Evolutionary conservation across 805 yeast genomes (phyloP), one percentile per base, ranked within the genome.

Genomic region (Lachancea quebecensis): DNA sequence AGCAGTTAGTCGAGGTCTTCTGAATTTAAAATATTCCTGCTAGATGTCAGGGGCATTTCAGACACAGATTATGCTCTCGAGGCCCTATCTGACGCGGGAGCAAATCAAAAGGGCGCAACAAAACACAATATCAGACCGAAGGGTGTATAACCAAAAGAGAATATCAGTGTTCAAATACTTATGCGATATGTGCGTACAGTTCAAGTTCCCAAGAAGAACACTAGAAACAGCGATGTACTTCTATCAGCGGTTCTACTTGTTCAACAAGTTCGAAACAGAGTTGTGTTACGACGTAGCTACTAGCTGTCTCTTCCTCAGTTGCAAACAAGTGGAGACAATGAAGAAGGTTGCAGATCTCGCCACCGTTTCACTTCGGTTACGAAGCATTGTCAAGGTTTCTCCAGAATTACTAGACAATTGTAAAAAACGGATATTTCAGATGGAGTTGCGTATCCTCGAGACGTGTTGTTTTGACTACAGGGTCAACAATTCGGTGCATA

Each of bases 271-370:
- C 55, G 79, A 75, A 47, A 70, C 73, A 10, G 69, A 67, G 16
- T 70, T 74, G 43, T 78, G 80, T 37, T 72, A 71, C 51, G 81
- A 82, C 37, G 75, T 85, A n/a, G 85, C 86, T 0, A 64, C 82
- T 8, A 74, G 91, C 9, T 75, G 88, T 44, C 59, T 89, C 7
- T 75, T 85, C 46, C 67, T 86, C 12, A 84, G 95, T 2, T 69
- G 82, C 36, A 87, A 89, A 61, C 79, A 81, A 51, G 95, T 86
- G 57, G 96, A 89, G 57, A 85, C 89, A 35, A 81, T 88, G 35
- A 88, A 87, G 60, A 84, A 84, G 53, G 61, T 83, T 12, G 71
- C 78, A 42, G 86, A 84, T 38, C 72, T 88, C 10, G 73, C 60
- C 65, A 58, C 66, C 3, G 66, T 65, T 32, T 67, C 72, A 4